phyloP scores from a whole-genome alignment of 257 asterid species.

The Lycium ferocissimum region DNA sequence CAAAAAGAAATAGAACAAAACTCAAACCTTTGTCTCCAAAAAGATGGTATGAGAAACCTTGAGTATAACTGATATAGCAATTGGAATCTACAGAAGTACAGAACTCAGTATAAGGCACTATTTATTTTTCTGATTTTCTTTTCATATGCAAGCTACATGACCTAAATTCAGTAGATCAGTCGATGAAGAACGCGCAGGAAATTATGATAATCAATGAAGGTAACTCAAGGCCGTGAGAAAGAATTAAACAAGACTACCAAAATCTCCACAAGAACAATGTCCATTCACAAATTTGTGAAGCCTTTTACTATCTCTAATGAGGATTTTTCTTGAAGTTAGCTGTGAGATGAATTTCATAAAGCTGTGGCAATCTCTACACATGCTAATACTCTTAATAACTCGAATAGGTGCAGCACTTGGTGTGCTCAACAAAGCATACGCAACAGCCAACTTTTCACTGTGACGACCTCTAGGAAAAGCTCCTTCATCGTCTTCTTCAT shows the following conservation, averaged over 20 bases:
- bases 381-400: conserved; percentile 71
- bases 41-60: background rate
- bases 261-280: conserved; percentile 86
- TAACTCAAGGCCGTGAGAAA: background rate
- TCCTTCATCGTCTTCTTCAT: conserved; percentile 46
- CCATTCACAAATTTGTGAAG: conserved; percentile 78
- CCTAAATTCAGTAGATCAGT: background rate
- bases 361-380: conserved; percentile 88
- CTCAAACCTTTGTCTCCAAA: background rate
- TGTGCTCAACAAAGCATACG: conserved; percentile 70
- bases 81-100: background rate
- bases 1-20: background rate
- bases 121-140: background rate
- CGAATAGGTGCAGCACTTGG: conserved; percentile 52
- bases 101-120: background rate
- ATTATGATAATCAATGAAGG: background rate
- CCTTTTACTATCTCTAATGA: conserved; percentile 77
- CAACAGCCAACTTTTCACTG: conserved; percentile 87
- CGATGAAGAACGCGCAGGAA: background rate
- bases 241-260: conserved; percentile 57
- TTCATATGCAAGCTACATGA: conserved; percentile 14
- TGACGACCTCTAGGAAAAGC: conserved; percentile 50
- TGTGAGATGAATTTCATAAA: conserved; percentile 67
- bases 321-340: conserved; percentile 62
- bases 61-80: background rate